phyloP scores from a whole-genome alignment of 129 eudicot species.

The Pulicaria dysenterica region DNA sequence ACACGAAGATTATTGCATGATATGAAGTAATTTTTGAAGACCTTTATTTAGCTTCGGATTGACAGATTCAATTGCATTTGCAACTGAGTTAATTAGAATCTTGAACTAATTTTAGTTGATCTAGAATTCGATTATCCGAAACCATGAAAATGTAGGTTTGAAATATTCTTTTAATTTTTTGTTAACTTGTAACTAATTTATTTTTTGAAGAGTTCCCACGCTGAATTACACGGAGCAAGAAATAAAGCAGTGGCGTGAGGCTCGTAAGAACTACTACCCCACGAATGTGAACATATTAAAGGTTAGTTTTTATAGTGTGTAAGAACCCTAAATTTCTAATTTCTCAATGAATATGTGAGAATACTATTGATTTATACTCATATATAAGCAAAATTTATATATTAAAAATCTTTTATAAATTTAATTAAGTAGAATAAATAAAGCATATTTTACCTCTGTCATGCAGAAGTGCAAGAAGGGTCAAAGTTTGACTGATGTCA shows the following conservation, averaged over 20 bases:
- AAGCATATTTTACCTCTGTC: slow-evolving; percentile 8
- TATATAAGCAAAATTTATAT: too few relatives aligned
- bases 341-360: too few relatives aligned
- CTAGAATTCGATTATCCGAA: background rate
- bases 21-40: background rate
- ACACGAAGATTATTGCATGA: background rate
- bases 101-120: slow-evolving; percentile 1
- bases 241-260: slow-evolving; percentile 84
- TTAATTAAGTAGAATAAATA: too few relatives aligned
- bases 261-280: slow-evolving; percentile 76
- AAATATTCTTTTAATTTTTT: background rate
- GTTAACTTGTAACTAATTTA: background rate
- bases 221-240: slow-evolving; percentile 69
- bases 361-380: too few relatives aligned
- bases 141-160: slow-evolving; percentile 1
- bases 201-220: slow-evolving; percentile 39
- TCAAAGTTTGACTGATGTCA: slow-evolving; percentile 42
- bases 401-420: too few relatives aligned
- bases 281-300: slow-evolving; percentile 48
- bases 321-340: too few relatives aligned
- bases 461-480: slow-evolving; percentile 54
- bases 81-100: slow-evolving; percentile 1
- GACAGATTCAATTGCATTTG: background rate
- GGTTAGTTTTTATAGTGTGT: slow-evolving; percentile 41
- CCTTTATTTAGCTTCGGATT: background rate